Evolutionary conservation across 2,329 filamentous ascomycete genomes (phyloP), one percentile per base, ranked within the genome.

Genomic region (Fusarium newnesense): DNA sequence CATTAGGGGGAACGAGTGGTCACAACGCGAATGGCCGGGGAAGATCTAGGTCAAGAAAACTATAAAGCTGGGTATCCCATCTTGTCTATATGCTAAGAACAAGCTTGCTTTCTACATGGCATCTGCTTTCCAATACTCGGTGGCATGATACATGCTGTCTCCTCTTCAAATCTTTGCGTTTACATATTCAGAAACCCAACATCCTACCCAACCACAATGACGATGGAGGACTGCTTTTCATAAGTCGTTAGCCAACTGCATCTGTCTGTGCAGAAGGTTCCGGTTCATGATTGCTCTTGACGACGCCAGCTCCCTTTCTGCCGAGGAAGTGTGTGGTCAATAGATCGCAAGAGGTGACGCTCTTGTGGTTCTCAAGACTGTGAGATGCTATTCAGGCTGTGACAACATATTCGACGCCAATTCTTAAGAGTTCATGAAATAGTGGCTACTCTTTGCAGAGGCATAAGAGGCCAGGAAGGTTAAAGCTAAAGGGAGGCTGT

Each of bases 21-120:
- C 60, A 67, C 62, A 57, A 52, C 39, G 54, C 60, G 28, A 67
- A 52, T n/a, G 42, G 47, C 49, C 34, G 32, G 57, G 64, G 47
- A 32, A 39, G 53, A 60, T 36, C 42, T 40, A 54, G 34, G 39
- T 60, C 57, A 47, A 42, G 54, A 75, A 75, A 77, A 77, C 74
- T 77, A 77, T 77, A 77, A 77, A 77, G 74, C 72, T 67, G 56
- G 70, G 63, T 68, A 76, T 67, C 76, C 75, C 67, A 70, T 76
- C 65, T 69, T 70, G 62, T 77, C 73, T 76, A 78, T 77, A 64
- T 78, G 74, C 75, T 69, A 64, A 73, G 40, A 67, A 60, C 70
- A 75, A 68, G 53, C 71, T 76, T 73, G 61, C 71, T 70, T 67
- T 77, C 60, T 78, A 78, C 75, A 77, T 68, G 67, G 58, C 60